Percentiles rank a stretch among this genome's conserved stretches.
Conservation (phyloP, 495 filamentous ascomycete species). For the Aspergillus heteromorphus region DNA sequence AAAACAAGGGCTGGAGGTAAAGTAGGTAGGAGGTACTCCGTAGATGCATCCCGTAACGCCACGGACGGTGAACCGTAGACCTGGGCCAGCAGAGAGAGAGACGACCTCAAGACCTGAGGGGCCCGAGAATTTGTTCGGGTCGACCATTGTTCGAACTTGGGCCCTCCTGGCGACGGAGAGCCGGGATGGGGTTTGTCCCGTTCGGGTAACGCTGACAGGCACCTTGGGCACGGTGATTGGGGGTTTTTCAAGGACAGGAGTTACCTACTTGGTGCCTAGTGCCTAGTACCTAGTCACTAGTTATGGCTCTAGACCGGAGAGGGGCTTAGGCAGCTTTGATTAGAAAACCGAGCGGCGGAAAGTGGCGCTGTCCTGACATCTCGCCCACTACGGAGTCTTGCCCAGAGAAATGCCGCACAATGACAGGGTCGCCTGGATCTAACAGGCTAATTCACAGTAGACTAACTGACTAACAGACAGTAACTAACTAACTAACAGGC, state of each 20-base stretch:
- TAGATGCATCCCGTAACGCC: conserved; percentile 1
- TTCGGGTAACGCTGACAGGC: conserved; percentile 4
- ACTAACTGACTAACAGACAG: too few relatives aligned
- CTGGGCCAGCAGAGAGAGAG: conserved; percentile 6
- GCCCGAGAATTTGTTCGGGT: neutral
- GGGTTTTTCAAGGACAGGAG: too few relatives aligned
- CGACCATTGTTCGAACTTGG: neutral
- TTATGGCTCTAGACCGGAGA: neutral
- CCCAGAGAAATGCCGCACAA: conserved; percentile 12
- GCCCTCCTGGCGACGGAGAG: too few relatives aligned
- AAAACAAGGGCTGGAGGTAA: neutral
- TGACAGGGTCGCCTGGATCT: conserved; percentile 11
- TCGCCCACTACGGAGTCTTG: conserved; percentile 6
- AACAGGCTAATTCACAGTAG: too few relatives aligned
- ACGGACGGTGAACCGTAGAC: conserved; percentile 13
- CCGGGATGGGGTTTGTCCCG: neutral
- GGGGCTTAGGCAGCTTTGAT: neutral
- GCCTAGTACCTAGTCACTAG: neutral
- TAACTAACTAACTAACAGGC: too few relatives aligned
- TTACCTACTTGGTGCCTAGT: too few relatives aligned
- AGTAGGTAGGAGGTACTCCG: conserved; percentile 8
- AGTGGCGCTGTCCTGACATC: conserved; percentile 9
- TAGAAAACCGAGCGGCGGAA: neutral
- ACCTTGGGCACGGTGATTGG: too few relatives aligned
- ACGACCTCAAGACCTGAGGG: too few relatives aligned